Base-by-base conservation (phyloP, 805 yeast species). In the Barnettozyma pratensis region DNA sequence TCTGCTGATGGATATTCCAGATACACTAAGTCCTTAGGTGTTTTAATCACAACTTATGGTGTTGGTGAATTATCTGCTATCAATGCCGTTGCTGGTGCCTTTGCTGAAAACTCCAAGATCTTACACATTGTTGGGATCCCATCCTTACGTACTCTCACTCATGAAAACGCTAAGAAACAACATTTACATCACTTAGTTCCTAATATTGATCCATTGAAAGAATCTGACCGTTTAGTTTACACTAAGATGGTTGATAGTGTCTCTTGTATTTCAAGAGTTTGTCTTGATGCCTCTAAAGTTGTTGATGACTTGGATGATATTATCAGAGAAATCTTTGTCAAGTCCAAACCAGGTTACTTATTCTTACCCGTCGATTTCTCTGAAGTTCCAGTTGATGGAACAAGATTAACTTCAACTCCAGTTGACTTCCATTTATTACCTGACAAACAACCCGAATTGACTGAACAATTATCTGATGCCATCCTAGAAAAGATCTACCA, bases 1-100 rank as follows among this genome's bases (percentile, higher is more conserved):
- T 82, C 94, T 6, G 91, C 92, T 7, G 97, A 91, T 64, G 97
- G 97, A 5, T 91, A 87, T 60, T 80, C 94, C 19, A 76, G 92
- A 52, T 71, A 72, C 39, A 73, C 82, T 30, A 71, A 74, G 43
- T 75, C 79, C n/a, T 76, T 86, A 6, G 87, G 89, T 46, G 89
- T 81, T 25, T 64, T 80, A 38, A 66, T 79, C 47, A 68, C 73
- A 4, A 89, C 97, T 4, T 87, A 74, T 65, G 97, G 96, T 44
- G 97, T 89, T 14, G 97, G 97, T 49, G 96, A 89, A 64, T 73
- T 88, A 53, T 80, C 89, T 50, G 95, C 96, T 3, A 60, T 88
- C 52, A 88, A 88, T 66, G 96, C 95, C 42, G 70, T 87, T 47
- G 74, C 89, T 32, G 96, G 96, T 44, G 79, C 96, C 0, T 84